Percentiles rank a stretch among this genome's conserved stretches.
phyloP scores from a whole-genome alignment of 345 rosid genomes.

The Eucalyptus cloeziana region DNA sequence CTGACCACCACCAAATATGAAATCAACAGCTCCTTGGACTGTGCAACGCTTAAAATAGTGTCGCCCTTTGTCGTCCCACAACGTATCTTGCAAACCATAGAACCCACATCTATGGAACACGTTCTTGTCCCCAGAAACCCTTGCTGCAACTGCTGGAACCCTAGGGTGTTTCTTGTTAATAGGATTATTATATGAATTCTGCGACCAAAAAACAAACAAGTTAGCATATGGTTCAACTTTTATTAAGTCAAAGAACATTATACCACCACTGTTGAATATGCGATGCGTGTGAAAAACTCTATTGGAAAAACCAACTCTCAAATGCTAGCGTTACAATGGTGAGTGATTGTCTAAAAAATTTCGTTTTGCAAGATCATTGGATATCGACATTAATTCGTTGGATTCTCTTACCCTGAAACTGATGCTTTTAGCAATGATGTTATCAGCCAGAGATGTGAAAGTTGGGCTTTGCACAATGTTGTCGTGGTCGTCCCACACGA shows the following conservation, averaged over 20 bases:
- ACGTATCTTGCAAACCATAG: slow-evolving; percentile 27
- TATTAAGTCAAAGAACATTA: neutral
- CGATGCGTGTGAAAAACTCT: neutral
- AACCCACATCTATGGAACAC: slow-evolving; percentile 21
- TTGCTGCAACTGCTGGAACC: slow-evolving; percentile 18
- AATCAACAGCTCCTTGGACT: slow-evolving; percentile 33
- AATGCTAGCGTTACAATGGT: neutral
- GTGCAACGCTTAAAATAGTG: slow-evolving; percentile 18
- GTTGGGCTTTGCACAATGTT: slow-evolving; percentile 41
- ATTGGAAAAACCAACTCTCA: neutral
- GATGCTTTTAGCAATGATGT: slow-evolving; percentile 38
- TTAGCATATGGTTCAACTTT: neutral
- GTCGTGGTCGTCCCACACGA: slow-evolving; percentile 63
- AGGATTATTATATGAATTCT: slow-evolving; percentile 25
- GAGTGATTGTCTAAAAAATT: neutral
- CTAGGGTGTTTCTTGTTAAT: neutral
- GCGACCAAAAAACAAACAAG: neutral
- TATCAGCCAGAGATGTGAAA: slow-evolving; percentile 42
- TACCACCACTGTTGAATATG: neutral
- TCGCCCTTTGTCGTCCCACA: slow-evolving; percentile 26
- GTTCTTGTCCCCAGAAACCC: slow-evolving; percentile 18
- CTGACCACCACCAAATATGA: slow-evolving; percentile 31
- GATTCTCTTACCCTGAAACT: slow-evolving; percentile 26
- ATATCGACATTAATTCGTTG: neutral
- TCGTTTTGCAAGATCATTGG: neutral